phyloP scores from a whole-genome alignment of 306 rosid species.

The Sicyos baderoa region DNA sequence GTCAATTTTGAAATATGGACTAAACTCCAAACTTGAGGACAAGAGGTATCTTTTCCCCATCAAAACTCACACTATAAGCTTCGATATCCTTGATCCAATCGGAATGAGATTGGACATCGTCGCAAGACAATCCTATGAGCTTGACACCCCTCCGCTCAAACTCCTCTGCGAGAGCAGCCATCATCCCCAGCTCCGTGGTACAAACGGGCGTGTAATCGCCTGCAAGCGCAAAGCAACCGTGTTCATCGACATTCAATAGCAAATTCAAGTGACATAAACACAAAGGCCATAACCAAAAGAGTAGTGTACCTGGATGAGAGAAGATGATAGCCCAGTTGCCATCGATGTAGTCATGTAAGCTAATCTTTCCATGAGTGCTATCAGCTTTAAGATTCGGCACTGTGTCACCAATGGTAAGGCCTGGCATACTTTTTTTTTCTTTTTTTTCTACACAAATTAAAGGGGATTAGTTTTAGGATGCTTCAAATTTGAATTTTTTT shows the following conservation, averaged over 20 bases:
- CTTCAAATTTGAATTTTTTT: too few relatives aligned
- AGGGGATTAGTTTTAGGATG: neutral
- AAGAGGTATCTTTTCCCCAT: too few relatives aligned
- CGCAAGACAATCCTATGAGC: slow-evolving; percentile 70
- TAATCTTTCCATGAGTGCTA: slow-evolving; percentile 62
- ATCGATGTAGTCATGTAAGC: slow-evolving; percentile 41
- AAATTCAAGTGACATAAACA: too few relatives aligned
- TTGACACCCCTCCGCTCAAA: slow-evolving; percentile 48
- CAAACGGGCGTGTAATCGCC: slow-evolving; percentile 89
- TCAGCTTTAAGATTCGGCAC: slow-evolving; percentile 62
- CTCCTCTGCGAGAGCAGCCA: slow-evolving; percentile 42
- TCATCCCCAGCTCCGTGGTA: slow-evolving; percentile 72
- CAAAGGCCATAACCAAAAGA: too few relatives aligned
- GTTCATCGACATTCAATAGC: neutral
- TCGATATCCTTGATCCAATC: slow-evolving; percentile 82
- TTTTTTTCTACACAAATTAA: too few relatives aligned
- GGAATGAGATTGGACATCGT: slow-evolving; percentile 43
- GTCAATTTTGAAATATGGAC: too few relatives aligned
- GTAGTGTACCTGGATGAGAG: slow-evolving; percentile 62
- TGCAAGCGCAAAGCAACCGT: slow-evolving; percentile 2
- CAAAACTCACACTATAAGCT: slow-evolving; percentile 55
- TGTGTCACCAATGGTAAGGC: slow-evolving; percentile 73
- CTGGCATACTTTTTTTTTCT: slow-evolving; percentile 47
- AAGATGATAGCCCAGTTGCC: slow-evolving; percentile 60
- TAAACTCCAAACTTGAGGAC: too few relatives aligned